Evolutionary conservation across 805 yeast genomes (phyloP).

Genomic region (Candida tibetensis): DNA sequence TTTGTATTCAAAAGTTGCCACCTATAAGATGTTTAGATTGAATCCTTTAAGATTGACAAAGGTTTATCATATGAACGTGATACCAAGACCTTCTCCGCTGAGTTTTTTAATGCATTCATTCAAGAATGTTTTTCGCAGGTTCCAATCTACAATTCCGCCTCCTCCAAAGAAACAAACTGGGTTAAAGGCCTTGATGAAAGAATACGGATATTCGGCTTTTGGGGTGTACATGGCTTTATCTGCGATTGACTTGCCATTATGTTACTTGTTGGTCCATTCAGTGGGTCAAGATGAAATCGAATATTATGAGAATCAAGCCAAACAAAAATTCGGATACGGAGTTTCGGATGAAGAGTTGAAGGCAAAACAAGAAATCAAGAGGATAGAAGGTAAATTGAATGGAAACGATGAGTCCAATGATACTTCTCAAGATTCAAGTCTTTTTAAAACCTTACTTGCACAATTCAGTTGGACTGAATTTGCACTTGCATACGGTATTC

Average conservation of each 20-base stretch:
- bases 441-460: conserved; percentile 16
- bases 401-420: conserved; percentile 17
- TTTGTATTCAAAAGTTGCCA: too few species aligned
- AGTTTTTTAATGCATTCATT: neutral
- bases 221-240: conserved; percentile 80
- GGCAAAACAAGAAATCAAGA: conserved; percentile 33
- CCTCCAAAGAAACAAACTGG: conserved; percentile 39
- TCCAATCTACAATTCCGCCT: conserved; percentile 4
- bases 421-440: conserved; percentile 12
- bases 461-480: conserved; percentile 72
- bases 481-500: conserved; percentile 88
- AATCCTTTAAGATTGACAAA: conserved; percentile 7
- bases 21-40: conserved; percentile 12
- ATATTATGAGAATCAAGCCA: conserved; percentile 58
- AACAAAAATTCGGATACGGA: conserved; percentile 63
- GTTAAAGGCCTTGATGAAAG: conserved; percentile 65
- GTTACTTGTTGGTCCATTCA: conserved; percentile 79
- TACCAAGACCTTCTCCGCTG: neutral
- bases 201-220: conserved; percentile 89
- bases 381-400: conserved; percentile 22
- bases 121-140: neutral
- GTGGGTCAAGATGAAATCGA: conserved; percentile 81
- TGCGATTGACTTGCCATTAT: conserved; percentile 75
- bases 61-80: neutral
- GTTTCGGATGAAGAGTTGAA: conserved; percentile 43